These are phyloP conservation scores for Suillus lakei DNA, from an alignment of 768 basidiomycete species.

Conservation along the genomic window DNA sequence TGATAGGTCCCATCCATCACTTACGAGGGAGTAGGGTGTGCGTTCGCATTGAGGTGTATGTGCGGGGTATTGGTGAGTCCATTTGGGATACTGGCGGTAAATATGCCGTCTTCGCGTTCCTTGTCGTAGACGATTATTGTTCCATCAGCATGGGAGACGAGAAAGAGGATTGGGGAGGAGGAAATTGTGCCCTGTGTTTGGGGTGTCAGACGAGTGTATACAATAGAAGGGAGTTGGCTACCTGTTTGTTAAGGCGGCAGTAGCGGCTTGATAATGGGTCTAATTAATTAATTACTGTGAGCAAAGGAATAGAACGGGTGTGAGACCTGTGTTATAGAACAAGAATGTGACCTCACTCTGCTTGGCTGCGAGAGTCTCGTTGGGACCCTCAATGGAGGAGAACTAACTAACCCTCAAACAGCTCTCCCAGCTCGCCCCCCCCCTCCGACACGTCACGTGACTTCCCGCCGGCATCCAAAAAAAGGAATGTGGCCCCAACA, in stretches of 20 bases:
- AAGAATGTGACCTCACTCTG: no score
- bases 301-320: no score
- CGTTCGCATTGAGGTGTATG: conserved; percentile 35
- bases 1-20: conserved; percentile 73
- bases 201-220: conserved; percentile 16
- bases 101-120: conserved; percentile 85
- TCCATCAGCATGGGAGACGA: conserved; percentile 88
- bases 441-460: no score
- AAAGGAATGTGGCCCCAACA: no score
- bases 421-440: no score
- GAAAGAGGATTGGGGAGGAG: conserved; percentile 78
- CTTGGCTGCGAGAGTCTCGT: no score
- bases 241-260: conserved; percentile 87
- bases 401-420: no score
- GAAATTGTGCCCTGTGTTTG: conserved; percentile 70
- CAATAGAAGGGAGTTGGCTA: conserved; percentile 32
- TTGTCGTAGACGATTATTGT: conserved; percentile 90
- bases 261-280: no score
- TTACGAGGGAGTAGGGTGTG: conserved; percentile 23
- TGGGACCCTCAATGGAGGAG: no score
- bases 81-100: conserved; percentile 63
- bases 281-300: no score
- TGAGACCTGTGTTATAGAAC: no score
- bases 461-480: no score
- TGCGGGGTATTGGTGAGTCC: conserved; percentile 33